These are phyloP conservation scores for Leptomonas seymouri DNA, from an alignment of 208 protist genomes.

Conservation along the genomic window DNA sequence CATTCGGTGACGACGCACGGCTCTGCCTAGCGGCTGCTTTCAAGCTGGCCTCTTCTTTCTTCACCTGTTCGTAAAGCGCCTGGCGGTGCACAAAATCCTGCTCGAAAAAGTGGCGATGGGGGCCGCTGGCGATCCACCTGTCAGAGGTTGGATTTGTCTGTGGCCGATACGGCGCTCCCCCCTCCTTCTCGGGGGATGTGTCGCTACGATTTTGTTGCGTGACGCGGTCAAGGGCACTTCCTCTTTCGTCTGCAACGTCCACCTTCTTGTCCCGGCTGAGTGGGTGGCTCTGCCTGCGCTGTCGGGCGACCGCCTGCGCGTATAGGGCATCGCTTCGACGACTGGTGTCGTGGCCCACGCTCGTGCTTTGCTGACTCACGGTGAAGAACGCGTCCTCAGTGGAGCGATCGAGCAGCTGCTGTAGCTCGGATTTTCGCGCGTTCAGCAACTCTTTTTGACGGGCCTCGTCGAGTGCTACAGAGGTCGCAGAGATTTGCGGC, in stretches of 20 bases:
- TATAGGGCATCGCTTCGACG: slow-evolving; percentile 31
- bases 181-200: neutral
- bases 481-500: slow-evolving; percentile 67
- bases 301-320: slow-evolving; percentile 21
- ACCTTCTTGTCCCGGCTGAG: neutral
- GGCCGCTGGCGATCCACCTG: slow-evolving; percentile 69
- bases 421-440: slow-evolving; percentile 1
- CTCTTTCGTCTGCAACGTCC: neutral
- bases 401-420: slow-evolving; percentile 14
- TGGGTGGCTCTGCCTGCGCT: slow-evolving; percentile 8
- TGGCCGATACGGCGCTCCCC: slow-evolving; percentile 31
- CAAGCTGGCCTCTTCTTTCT: slow-evolving; percentile 46
- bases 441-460: slow-evolving; percentile 2
- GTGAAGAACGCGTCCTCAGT: slow-evolving; percentile 2
- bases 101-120: slow-evolving; percentile 74
- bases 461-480: slow-evolving; percentile 55
- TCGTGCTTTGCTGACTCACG: neutral
- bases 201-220: neutral
- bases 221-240: neutral
- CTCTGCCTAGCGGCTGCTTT: neutral
- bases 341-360: neutral
- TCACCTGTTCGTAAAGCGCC: slow-evolving; percentile 63
- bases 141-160: slow-evolving; percentile 62
- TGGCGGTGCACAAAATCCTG: slow-evolving; percentile 74
- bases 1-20: neutral